Evolutionary conservation across 345 rosid genomes (phyloP).

Genomic region (Bretschneidera sinensis): DNA sequence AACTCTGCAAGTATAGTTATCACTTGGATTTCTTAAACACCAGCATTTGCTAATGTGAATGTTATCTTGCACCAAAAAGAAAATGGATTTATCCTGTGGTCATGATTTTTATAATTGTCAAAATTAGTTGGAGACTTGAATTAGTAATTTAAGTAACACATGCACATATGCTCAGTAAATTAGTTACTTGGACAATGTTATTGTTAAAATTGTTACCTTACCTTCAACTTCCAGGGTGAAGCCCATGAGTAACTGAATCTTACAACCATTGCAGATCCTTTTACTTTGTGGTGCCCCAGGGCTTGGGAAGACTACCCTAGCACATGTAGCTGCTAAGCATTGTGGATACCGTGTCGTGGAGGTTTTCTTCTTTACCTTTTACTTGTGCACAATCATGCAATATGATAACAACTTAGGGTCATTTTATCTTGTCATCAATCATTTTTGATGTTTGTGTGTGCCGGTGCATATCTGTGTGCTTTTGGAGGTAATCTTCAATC

Average conservation of each 20-base stretch:
- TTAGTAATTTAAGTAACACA: no score
- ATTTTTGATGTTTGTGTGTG: conserved; percentile 1
- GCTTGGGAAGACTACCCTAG: conserved; percentile 99
- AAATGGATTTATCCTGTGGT: no score
- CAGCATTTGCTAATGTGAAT: no score
- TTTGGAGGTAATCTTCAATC: background rate
- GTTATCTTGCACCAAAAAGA: no score
- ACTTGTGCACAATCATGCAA: conserved; percentile 10
- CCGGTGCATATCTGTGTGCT: background rate
- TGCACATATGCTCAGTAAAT: no score
- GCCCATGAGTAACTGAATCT: conserved; percentile 9
- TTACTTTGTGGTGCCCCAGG: conserved; percentile 98
- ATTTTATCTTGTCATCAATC: background rate
- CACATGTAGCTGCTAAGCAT: conserved; percentile 95
- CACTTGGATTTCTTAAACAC: no score
- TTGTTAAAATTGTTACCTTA: no score
- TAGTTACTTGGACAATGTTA: no score
- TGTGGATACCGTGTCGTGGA: conserved; percentile 96
- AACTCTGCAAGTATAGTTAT: no score
- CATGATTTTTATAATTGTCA: no score
- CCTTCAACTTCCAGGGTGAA: no score
- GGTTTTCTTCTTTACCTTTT: conserved; percentile 46
- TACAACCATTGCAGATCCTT: conserved; percentile 63
- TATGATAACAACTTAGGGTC: conserved; percentile 11
- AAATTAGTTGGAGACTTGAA: no score